Conservation (phyloP, 176 grass and related monocot species). For the Guadua angustifolia region DNA sequence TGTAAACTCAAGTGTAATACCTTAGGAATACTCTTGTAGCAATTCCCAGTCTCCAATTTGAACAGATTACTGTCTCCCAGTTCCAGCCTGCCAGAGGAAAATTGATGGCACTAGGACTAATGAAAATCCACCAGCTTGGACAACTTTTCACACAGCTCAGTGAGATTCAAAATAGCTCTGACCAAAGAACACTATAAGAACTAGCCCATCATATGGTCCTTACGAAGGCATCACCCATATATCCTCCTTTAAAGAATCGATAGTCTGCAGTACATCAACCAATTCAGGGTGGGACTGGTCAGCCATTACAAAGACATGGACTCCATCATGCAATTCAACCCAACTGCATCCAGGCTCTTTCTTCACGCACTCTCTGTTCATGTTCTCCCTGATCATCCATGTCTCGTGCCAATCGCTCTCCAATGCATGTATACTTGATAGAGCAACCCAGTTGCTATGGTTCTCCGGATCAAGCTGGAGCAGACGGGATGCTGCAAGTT, state of each 20-base stretch:
- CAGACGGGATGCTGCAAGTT: constrained; percentile 47
- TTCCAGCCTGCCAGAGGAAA: background rate
- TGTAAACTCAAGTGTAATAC: background rate
- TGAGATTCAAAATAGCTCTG: background rate
- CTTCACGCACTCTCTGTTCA: constrained; percentile 54
- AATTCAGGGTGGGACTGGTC: constrained; percentile 55
- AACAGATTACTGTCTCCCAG: background rate
- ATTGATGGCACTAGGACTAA: background rate
- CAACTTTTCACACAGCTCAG: background rate
- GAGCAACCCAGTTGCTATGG: constrained; percentile 65
- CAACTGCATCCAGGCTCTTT: constrained; percentile 80
- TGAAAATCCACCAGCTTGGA: background rate
- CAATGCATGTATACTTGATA: constrained; percentile 59
- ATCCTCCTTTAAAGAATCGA: constrained; percentile 51
- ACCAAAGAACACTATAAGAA: constrained; percentile 3
- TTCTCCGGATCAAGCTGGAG: constrained; percentile 57
- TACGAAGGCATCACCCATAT: background rate
- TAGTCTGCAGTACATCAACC: constrained; percentile 40
- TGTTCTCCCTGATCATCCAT: constrained; percentile 53
- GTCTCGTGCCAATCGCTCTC: constrained; percentile 53
- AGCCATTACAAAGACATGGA: constrained; percentile 59
- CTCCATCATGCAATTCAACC: constrained; percentile 59
- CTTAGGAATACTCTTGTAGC: constrained; percentile 16
- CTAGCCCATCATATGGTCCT: background rate
- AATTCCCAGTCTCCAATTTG: background rate